A percentile compares a stretch with the other conserved stretches of the same genome.
Evolutionary conservation across 306 rosid genomes (phyloP).

Genomic region (Leucaena leucocephala): DNA sequence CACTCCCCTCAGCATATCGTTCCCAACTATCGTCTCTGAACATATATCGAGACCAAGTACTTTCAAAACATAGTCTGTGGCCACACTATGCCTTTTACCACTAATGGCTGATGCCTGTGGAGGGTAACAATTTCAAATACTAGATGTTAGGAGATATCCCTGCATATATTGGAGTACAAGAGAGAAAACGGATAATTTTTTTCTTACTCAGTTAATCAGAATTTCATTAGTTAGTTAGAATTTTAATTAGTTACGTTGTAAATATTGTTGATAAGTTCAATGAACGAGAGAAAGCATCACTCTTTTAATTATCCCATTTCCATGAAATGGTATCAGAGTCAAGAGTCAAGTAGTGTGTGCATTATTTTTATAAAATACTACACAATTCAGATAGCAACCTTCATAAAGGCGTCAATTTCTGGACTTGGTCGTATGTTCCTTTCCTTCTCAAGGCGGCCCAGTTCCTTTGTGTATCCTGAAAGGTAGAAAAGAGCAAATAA

Average conservation of each 20-base stretch:
- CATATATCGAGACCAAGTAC: conserved; percentile 87
- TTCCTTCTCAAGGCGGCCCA: conserved; percentile 62
- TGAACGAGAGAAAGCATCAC: too few relatives aligned
- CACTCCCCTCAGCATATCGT: conserved; percentile 81
- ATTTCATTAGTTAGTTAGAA: neutral
- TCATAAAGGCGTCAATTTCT: conserved; percentile 88
- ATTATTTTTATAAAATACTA: neutral
- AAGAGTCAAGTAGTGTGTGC: too few relatives aligned
- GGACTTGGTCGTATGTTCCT: conserved; percentile 65
- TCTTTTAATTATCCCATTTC: too few relatives aligned
- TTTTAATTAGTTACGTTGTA: neutral
- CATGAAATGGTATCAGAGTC: too few relatives aligned
- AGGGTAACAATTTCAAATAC: conserved; percentile 32
- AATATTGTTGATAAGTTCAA: neutral
- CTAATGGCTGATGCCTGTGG: conserved; percentile 70
- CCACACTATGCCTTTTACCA: conserved; percentile 73
- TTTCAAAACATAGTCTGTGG: conserved; percentile 78
- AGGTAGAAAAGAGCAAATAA: too few relatives aligned
- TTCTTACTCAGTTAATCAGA: neutral
- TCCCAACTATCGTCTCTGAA: conserved; percentile 82
- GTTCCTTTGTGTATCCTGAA: conserved; percentile 51
- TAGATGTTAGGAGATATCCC: conserved; percentile 7
- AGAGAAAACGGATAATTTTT: neutral
- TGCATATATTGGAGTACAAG: neutral
- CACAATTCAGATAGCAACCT: conserved; percentile 49